These are phyloP conservation scores for Sarcodon sp. DNA, from an alignment of 768 basidiomycete species.

Conservation along the genomic window DNA sequence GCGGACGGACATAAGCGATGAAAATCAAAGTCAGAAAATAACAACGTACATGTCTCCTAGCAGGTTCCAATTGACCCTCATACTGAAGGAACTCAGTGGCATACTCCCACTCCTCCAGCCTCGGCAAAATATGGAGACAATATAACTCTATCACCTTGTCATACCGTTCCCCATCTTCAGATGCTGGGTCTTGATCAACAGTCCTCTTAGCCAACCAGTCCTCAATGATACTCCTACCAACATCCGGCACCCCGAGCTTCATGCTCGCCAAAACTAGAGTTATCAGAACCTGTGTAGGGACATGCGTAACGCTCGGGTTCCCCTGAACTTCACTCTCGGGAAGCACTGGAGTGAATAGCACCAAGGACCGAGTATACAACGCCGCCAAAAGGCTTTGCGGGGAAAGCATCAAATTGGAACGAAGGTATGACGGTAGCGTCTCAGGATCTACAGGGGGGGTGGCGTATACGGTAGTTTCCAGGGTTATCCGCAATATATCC, in stretches of 20 bases:
- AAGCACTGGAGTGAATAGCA: conserved; percentile 45
- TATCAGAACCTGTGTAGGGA: conserved; percentile 58
- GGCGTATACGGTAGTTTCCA: conserved; percentile 62
- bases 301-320: conserved; percentile 25
- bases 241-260: conserved; percentile 46
- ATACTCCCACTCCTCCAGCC: conserved; percentile 70
- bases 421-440: conserved; percentile 36
- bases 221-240: conserved; percentile 57
- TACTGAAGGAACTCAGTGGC: conserved; percentile 64
- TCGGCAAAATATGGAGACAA: conserved; percentile 59
- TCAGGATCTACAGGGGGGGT: conserved; percentile 31
- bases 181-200: conserved; percentile 15
- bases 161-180: conserved; percentile 38
- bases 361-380: conserved; percentile 51
- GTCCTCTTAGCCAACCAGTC: conserved; percentile 59
- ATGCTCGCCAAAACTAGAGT: conserved; percentile 62
- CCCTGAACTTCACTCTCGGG: neutral
- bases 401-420: conserved; percentile 39
- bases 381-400: conserved; percentile 43
- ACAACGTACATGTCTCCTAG: conserved; percentile 37
- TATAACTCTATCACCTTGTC: conserved; percentile 69
- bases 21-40: neutral
- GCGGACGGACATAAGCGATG: conserved; percentile 3
- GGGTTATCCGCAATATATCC: conserved; percentile 78
- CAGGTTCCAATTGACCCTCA: conserved; percentile 46